Conservation (phyloP, 805 yeast genomes). For the Candida pseudofarinosa region DNA sequence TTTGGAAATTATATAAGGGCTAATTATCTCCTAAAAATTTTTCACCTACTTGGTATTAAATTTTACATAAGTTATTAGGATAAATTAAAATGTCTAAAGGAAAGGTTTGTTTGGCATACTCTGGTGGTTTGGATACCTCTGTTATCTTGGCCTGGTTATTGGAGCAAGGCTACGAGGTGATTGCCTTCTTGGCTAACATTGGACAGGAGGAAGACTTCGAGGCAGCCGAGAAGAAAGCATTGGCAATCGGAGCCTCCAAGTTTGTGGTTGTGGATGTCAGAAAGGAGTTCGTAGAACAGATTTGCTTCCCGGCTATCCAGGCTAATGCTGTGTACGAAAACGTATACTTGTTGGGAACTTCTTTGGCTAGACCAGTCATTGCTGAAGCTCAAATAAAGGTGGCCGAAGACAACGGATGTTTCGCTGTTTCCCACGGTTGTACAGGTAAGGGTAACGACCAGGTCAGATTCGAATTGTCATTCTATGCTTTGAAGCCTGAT, state of each 20-base stretch:
- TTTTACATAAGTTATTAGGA: slow-evolving; percentile 1
- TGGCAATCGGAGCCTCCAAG: slow-evolving; percentile 95
- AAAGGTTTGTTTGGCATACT: slow-evolving; percentile 97
- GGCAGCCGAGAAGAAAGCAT: slow-evolving; percentile 93
- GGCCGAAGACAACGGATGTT: slow-evolving; percentile 96
- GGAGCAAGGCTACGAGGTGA: slow-evolving; percentile 96
- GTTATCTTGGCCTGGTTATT: slow-evolving; percentile 96
- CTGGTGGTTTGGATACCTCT: slow-evolving; percentile 98
- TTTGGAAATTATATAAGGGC: slow-evolving; percentile 13
- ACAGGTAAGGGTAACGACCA: slow-evolving; percentile 99
- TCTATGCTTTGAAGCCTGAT: slow-evolving; percentile 97
- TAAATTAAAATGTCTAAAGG: slow-evolving; percentile 77
- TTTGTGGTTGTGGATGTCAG: slow-evolving; percentile 93
- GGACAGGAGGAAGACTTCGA: slow-evolving; percentile 99
- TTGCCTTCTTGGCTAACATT: slow-evolving; percentile 96
- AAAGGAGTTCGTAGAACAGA: slow-evolving; percentile 89
- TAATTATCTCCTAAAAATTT: slow-evolving; percentile 9
- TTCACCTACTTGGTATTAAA: slow-evolving; percentile 4
- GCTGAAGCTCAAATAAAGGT: slow-evolving; percentile 97
- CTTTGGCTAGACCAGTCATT: slow-evolving; percentile 97
- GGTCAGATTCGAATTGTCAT: slow-evolving; percentile 94
- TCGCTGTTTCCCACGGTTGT: slow-evolving; percentile 98
- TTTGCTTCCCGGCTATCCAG: slow-evolving; percentile 95
- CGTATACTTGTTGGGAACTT: slow-evolving; percentile 93
- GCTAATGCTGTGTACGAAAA: slow-evolving; percentile 97